phyloP scores from a whole-genome alignment of 768 basidiomycete species.

The Ramaria sp. region DNA sequence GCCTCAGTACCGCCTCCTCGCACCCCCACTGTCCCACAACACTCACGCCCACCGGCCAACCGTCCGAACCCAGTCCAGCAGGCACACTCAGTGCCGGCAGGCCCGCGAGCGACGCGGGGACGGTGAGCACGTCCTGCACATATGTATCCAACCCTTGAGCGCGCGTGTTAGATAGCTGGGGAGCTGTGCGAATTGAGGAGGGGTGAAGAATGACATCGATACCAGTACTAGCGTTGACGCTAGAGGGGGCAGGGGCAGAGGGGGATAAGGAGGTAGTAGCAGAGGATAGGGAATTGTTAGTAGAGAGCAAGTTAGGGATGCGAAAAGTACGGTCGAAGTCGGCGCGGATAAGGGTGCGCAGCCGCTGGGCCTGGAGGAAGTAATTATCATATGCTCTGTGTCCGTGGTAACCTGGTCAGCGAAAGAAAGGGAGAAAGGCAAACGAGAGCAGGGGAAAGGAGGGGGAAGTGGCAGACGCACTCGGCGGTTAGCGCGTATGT shows the following conservation, averaged over 20 bases:
- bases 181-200: conserved; percentile 80
- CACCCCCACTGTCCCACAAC: conserved; percentile 84
- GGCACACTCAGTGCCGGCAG: conserved; percentile 77
- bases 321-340: conserved; percentile 71
- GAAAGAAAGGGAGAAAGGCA: not conserved
- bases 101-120: conserved; percentile 86
- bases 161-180: conserved; percentile 29
- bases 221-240: conserved; percentile 17
- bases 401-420: not conserved
- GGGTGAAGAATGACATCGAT: conserved; percentile 84
- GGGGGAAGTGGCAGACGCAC: conserved; percentile 33
- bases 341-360: conserved; percentile 55
- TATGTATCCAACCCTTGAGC: conserved; percentile 44
- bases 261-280: no score
- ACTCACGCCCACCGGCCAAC: conserved; percentile 80
- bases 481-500: conserved; percentile 88
- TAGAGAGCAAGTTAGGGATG: conserved; percentile 38
- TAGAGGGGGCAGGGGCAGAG: not conserved
- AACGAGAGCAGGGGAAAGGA: not conserved
- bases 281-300: no score
- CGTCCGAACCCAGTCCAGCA: conserved; percentile 31
- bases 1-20: conserved; percentile 45
- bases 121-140: conserved; percentile 84
- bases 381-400: conserved; percentile 93
- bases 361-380: conserved; percentile 82